Evolutionary conservation across 148 eudicot genomes (phyloP).

Genomic region (Persicaria tinctoria): DNA sequence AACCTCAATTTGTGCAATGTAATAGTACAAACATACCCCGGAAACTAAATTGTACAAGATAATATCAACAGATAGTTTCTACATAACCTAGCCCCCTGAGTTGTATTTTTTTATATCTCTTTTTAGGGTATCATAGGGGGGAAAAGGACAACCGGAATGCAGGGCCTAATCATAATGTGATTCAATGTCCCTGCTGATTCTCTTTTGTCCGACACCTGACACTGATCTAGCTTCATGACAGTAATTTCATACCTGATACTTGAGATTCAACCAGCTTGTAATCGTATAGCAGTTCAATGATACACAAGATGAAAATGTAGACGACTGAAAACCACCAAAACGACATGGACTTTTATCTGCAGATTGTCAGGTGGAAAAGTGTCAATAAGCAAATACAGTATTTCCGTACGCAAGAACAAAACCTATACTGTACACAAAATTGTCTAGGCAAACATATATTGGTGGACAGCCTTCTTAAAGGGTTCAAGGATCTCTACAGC

Average conservation of each 20-base stretch:
- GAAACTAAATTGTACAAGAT: no score
- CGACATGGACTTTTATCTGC: background rate
- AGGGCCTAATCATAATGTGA: background rate
- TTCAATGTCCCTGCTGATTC: background rate
- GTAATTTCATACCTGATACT: background rate
- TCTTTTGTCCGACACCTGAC: background rate
- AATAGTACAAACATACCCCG: no score
- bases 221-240: background rate
- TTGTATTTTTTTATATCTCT: background rate
- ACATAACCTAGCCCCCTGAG: background rate
- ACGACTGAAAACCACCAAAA: slow-evolving; percentile 2
- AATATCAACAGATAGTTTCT: no score
- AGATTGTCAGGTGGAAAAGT: background rate
- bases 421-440: background rate
- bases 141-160: background rate
- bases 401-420: background rate
- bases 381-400: background rate
- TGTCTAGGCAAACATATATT: background rate
- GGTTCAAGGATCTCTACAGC: background rate
- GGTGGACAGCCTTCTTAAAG: background rate
- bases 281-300: background rate
- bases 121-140: background rate
- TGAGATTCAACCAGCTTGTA: background rate
- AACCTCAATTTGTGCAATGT: no score
- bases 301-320: slow-evolving; percentile 5